Base-by-base conservation (phyloP, 1,284 basidiomycete genomes). In the Irpex rosettiformis region DNA sequence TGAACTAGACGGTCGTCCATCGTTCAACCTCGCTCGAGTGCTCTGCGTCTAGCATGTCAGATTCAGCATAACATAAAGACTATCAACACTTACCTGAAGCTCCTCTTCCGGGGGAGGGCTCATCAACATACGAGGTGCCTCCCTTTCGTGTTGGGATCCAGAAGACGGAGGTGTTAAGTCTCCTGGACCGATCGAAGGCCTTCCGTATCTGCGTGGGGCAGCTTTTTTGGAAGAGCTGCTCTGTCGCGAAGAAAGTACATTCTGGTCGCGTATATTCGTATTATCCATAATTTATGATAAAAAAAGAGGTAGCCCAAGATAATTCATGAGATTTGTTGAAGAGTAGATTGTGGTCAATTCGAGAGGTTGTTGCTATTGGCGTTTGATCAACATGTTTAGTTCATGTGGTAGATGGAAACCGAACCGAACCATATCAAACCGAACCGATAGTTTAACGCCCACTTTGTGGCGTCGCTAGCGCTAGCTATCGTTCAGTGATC, bases 51-150 rank as follows among this genome's bases (percentile, higher is more conserved):
- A 30, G 22, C 13, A 10, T 22, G 25, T 21, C 42, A 54, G 48
- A 52, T 42, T 16, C 24, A 30, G 66, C 67, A 61, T 59, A 68
- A 66, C 47, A 61, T 5, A 18, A 51, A 29, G 61, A 40, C 53
- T 61, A 54, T 2, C 10, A 42, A 29, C 54, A 42, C 60, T 60
- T 16, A 65, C 59, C 55, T 71, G 66, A 5, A 77, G 63, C 8
- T 65, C 64, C 59, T 78, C 76, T 58, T 79, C 78, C n/a, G 78
- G 78, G 4, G 78, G 78, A 1, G 77, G 77, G 57, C 77, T 79
- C 55, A 79, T 79, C 8, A 79, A 65, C 64, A 72, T 75, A 54
- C 62, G 65, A 7, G 69, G 62, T 8, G 67, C 62, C 33, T 71
- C 66, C 29, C 65, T 59, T 11, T 65, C 56, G 0, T 63, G 61